Evolutionary conservation across 371 early-diverging fungal genomes (phyloP), one percentile per base, ranked within the genome.

Genomic region (Entomophthora muscae): DNA sequence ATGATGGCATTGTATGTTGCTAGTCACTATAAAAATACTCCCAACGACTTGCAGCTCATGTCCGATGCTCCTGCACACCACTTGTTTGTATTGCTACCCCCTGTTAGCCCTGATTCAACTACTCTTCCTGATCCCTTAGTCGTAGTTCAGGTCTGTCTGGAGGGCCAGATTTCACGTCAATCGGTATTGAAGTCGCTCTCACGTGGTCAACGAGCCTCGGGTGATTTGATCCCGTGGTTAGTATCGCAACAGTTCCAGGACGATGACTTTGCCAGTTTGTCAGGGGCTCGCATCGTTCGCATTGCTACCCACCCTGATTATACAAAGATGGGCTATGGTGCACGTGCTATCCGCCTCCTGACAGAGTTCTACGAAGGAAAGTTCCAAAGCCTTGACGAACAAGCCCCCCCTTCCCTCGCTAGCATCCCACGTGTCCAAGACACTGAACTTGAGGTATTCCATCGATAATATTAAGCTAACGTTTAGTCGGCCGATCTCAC

Each of bases 11-110:
- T 99, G 53, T 98, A 98, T 69, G 95, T 95, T 29, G 88, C 97
- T 27, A 90, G 94, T 66, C 99, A 99, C 72, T 99, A 99, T 83
- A 99, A 96, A 79, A 99, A 99, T 77, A 88, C 90, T 42, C 99
- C 99, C 60, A 95, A 99, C 75, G 99, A 99, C 74, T 73, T 99
- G 70, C 96, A 98, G 75, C 79, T 96, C 63, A 79, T 98, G 79
- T 91, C 91, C 75, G 99, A 99, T 69, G 95, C 95, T 0, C 96
- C 96, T n/a, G 94, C 94, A 1, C 98, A 98, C 75, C 91, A 93
- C 66, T 75, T 99, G 64, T 95, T 96, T 80, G 97, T 96, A 17
- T 83, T 99, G 28, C 71, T 98, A 33, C 93, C 97, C 52, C 95
- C 94, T 10, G 76, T 86, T 28, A 80, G 83, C 63, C 79, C 80